Evolutionary conservation across 2,329 filamentous ascomycete genomes (phyloP).

Genomic region (Ceratocystis lukuohia): DNA sequence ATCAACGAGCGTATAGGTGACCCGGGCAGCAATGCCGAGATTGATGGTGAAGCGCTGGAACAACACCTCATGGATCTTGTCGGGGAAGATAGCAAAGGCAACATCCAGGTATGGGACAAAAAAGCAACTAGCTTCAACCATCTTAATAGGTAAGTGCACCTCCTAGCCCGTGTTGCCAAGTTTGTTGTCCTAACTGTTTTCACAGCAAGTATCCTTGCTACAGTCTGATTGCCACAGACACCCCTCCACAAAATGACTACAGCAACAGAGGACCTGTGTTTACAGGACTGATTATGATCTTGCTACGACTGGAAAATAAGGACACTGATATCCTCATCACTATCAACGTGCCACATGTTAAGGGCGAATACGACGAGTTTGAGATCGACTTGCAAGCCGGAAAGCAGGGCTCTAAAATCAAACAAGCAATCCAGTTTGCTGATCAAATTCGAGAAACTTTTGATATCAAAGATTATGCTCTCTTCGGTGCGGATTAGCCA

Average conservation of each 20-base stretch:
- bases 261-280: constrained; percentile 41
- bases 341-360: constrained; percentile 76
- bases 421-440: constrained; percentile 54
- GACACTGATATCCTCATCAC: constrained; percentile 72
- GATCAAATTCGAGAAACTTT: constrained; percentile 58
- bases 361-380: constrained; percentile 58
- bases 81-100: constrained; percentile 44
- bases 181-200: neutral
- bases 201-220: constrained; percentile 41
- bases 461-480: constrained; percentile 64
- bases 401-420: constrained; percentile 53
- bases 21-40: constrained; percentile 40
- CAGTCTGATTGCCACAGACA: constrained; percentile 56
- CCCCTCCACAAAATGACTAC: constrained; percentile 27
- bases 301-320: constrained; percentile 62
- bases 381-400: constrained; percentile 55
- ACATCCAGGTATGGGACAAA: constrained; percentile 53
- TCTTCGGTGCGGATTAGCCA: constrained; percentile 41
- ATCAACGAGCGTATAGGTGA: constrained; percentile 67
- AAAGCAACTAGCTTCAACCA: constrained; percentile 46
- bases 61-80: constrained; percentile 58
- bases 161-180: neutral
- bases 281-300: constrained; percentile 61
- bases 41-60: constrained; percentile 56
- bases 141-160: constrained; percentile 34